A percentile compares a stretch with the other conserved stretches of the same genome.
Evolutionary conservation across 306 rosid genomes (phyloP).

Genomic region (Neltuma alba): DNA sequence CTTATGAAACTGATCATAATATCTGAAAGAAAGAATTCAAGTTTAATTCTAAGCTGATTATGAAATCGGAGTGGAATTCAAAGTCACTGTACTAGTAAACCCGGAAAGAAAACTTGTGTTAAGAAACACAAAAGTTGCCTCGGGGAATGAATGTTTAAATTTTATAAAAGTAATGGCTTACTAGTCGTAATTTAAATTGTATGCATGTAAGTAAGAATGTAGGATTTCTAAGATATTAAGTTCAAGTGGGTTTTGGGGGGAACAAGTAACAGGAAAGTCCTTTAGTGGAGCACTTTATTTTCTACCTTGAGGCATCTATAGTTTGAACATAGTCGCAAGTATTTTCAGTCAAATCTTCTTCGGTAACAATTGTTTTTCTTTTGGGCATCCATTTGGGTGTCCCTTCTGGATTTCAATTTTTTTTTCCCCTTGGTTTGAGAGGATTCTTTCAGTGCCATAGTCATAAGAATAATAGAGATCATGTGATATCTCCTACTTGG

Average conservation of each 20-base stretch:
- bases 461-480: neutral
- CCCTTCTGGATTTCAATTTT: neutral
- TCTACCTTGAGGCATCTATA: neutral
- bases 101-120: neutral
- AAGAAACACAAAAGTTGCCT: neutral
- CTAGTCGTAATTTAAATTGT: neutral
- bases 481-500: neutral
- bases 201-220: neutral
- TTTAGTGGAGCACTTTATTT: neutral
- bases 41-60: neutral
- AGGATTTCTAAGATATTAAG: neutral
- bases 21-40: conserved; percentile 10
- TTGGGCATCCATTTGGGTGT: neutral
- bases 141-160: neutral
- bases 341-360: neutral
- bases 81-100: neutral
- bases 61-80: neutral
- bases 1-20: neutral
- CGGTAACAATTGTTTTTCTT: neutral
- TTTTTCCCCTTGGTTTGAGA: neutral
- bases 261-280: neutral
- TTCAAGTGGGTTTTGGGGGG: neutral
- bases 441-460: neutral
- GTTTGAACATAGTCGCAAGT: neutral
- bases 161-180: neutral